Conservation (phyloP, 2,329 filamentous ascomycete species). For the Didymella pinodella region DNA sequence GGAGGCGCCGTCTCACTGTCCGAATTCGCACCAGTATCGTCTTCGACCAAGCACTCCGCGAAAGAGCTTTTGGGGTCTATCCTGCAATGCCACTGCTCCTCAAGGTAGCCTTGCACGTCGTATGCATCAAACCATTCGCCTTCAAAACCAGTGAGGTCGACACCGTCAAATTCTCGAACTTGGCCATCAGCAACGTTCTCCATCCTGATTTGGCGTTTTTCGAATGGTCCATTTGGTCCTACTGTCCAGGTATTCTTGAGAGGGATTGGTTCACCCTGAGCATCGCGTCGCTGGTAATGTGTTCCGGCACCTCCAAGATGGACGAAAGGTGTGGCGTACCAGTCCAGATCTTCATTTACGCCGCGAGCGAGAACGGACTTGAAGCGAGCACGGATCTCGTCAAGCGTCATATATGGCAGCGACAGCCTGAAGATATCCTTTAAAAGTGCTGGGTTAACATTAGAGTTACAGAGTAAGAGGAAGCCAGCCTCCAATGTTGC, state of each 20-base stretch:
- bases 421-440: constrained; percentile 73
- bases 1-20: constrained; percentile 21
- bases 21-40: constrained; percentile 20
- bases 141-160: constrained; percentile 69
- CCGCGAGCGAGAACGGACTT: constrained; percentile 50
- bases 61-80: constrained; percentile 69
- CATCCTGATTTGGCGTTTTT: constrained; percentile 36
- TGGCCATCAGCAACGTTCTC: constrained; percentile 28
- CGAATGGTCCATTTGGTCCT: constrained; percentile 45
- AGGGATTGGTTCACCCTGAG: constrained; percentile 48
- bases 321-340: constrained; percentile 68
- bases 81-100: constrained; percentile 64
- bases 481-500: constrained; percentile 69
- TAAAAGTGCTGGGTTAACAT: constrained; percentile 37
- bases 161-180: constrained; percentile 38
- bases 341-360: constrained; percentile 61
- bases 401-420: constrained; percentile 62
- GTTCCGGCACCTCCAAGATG: constrained; percentile 73
- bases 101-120: constrained; percentile 78
- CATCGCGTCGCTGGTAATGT: constrained; percentile 62
- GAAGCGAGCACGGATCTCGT: constrained; percentile 53
- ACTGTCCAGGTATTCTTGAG: constrained; percentile 44
- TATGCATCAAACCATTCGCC: constrained; percentile 80
- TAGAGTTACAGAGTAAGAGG: constrained; percentile 62
- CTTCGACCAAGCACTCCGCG: constrained; percentile 57